A percentile compares a stretch with the other conserved stretches of the same genome.
Conservation (phyloP, 2,329 filamentous ascomycete genomes). For the Rhynchosporium graminicola region DNA sequence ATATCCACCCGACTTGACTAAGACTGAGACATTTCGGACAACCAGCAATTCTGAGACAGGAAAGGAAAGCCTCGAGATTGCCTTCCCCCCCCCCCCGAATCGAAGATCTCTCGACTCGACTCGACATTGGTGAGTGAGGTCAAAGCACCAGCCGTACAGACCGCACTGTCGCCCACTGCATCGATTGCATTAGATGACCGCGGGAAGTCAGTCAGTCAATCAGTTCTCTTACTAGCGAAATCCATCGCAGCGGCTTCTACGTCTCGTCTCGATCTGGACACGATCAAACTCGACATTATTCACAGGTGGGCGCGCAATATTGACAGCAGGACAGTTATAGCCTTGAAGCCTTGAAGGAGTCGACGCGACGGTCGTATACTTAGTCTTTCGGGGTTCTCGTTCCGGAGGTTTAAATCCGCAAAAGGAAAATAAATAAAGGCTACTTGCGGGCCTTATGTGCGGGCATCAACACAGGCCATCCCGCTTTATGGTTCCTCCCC, state of each 20-base stretch:
- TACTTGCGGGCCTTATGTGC: no score
- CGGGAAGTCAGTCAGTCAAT: neutral
- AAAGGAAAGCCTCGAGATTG: neutral
- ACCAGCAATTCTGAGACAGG: neutral
- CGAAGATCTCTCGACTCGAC: constrained; percentile 1
- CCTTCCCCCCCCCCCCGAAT: neutral
- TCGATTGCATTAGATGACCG: neutral
- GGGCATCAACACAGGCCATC: no score
- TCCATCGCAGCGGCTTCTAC: neutral
- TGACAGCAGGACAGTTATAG: neutral
- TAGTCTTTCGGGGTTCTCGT: neutral
- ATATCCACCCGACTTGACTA: no score
- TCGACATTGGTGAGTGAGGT: no score
- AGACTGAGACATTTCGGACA: neutral
- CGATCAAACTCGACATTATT: neutral
- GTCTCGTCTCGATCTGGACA: neutral
- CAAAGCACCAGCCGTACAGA: no score
- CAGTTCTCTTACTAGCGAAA: neutral
- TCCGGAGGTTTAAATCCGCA: neutral
- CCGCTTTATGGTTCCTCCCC: neutral
- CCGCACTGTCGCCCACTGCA: neutral
- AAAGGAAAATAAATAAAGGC: neutral
- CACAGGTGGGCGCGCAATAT: neutral
- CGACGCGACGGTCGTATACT: neutral
- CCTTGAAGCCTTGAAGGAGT: no score